These are phyloP conservation scores for Penicillium ochrochloron DNA, from an alignment of 495 filamentous ascomycete species.

Conservation along the genomic window DNA sequence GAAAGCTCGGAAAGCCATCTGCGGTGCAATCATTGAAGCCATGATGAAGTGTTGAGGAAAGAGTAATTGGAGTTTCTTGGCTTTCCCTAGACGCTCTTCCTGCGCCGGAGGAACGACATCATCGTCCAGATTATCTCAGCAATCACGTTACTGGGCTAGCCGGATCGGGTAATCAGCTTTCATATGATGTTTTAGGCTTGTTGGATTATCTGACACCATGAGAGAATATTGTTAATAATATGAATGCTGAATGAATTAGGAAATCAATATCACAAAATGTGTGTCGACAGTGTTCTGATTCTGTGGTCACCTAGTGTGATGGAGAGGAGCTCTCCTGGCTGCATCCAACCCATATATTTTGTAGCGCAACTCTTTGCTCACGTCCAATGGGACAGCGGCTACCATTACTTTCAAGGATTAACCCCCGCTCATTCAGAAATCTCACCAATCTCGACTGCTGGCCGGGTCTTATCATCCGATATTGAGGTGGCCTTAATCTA, in stretches of 20 bases:
- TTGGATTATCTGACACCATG: neutral
- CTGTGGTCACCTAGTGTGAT: too few species aligned
- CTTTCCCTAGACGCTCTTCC: slow-evolving; percentile 1
- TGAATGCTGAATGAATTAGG: too few species aligned
- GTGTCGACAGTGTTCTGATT: too few species aligned
- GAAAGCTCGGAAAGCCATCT: slow-evolving; percentile 35
- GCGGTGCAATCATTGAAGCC: slow-evolving; percentile 34
- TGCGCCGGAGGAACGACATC: slow-evolving; percentile 11
- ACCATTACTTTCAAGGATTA: neutral
- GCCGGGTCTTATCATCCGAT: neutral
- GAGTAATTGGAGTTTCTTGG: neutral
- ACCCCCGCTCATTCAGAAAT: neutral
- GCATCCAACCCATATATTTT: too few species aligned
- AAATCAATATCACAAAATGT: too few species aligned
- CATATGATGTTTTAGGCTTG: neutral
- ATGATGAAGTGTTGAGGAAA: slow-evolving; percentile 11
- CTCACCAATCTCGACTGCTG: neutral
- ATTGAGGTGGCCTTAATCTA: neutral
- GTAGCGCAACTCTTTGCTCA: neutral
- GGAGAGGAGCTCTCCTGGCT: too few species aligned
- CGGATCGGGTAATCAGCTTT: slow-evolving; percentile 10
- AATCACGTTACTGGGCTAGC: slow-evolving; percentile 12
- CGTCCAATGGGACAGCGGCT: neutral
- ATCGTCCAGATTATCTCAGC: slow-evolving; percentile 24
- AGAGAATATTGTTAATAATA: neutral